phyloP scores from a whole-genome alignment of 495 filamentous ascomycete species.

The Xylaria flabelliformis region DNA sequence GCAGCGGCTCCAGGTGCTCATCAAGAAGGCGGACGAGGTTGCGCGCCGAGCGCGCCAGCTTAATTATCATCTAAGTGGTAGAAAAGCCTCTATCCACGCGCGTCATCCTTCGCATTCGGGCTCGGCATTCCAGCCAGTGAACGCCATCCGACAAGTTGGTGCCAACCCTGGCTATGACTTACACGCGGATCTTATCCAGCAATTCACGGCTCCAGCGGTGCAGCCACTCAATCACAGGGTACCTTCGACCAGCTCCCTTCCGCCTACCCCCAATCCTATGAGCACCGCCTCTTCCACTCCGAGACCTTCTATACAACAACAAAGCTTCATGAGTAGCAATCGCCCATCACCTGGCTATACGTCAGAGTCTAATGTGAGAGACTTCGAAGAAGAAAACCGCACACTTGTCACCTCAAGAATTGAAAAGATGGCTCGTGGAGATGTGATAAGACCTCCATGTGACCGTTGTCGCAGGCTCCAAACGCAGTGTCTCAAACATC shows the following conservation, averaged over 20 bases:
- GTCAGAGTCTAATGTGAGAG: conserved; percentile 33
- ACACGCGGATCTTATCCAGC: conserved; percentile 50
- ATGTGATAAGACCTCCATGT: conserved; percentile 76
- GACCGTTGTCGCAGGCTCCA: conserved; percentile 81
- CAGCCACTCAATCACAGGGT: conserved; percentile 36
- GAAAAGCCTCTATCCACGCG: conserved; percentile 67
- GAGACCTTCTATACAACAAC: conserved; percentile 38
- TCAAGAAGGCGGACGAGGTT: conserved; percentile 79
- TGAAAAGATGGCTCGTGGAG: conserved; percentile 75
- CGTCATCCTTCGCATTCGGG: conserved; percentile 39
- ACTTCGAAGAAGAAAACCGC: conserved; percentile 51
- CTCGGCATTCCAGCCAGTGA: conserved; percentile 40
- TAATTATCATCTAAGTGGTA: conserved; percentile 79
- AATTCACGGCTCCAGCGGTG: conserved; percentile 42
- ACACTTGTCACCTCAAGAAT: conserved; percentile 74
- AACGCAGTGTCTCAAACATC: conserved; percentile 82
- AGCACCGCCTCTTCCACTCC: conserved; percentile 38
- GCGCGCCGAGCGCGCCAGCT: conserved; percentile 81
- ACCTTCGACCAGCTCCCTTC: conserved; percentile 36
- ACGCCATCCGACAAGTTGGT: conserved; percentile 31
- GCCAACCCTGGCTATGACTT: conserved; percentile 45
- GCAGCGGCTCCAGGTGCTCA: conserved; percentile 73
- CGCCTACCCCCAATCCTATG: conserved; percentile 40
- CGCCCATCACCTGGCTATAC: conserved; percentile 40
- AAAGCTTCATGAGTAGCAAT: conserved; percentile 32